Evolutionary conservation across 768 basidiomycete species (phyloP).

Genomic region (Russula ochroleuca): DNA sequence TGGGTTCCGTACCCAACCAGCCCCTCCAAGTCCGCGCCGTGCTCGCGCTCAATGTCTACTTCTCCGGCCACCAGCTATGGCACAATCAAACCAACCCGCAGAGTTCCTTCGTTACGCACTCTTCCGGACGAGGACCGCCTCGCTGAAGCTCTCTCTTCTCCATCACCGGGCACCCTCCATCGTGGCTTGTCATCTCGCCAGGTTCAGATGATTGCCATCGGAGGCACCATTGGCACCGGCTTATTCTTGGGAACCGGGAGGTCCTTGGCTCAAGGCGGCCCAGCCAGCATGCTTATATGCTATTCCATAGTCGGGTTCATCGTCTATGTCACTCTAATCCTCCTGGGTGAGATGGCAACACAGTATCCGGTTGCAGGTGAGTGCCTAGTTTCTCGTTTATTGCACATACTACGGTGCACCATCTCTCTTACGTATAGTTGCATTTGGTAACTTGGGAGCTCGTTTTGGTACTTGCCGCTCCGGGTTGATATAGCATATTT

Average conservation of each 20-base stretch:
- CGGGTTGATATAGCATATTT: no score
- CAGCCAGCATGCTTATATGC: constrained; percentile 82
- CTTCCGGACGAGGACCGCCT: background rate
- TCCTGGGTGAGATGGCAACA: constrained; percentile 86
- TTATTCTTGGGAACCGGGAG: constrained; percentile 64
- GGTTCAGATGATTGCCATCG: constrained; percentile 87
- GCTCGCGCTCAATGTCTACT: background rate
- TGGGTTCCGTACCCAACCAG: no score
- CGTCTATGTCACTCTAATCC: constrained; percentile 71
- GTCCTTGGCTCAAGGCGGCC: constrained; percentile 78
- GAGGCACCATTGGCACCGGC: constrained; percentile 60
- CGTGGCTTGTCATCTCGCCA: constrained; percentile 72
- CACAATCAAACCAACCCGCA: constrained; percentile 1
- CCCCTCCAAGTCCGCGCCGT: no score
- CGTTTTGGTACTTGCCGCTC: no score
- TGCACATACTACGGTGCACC: no score
- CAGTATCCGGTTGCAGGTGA: constrained; percentile 74
- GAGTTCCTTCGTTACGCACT: background rate
- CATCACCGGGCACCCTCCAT: constrained; percentile 49
- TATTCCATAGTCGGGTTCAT: constrained; percentile 71
- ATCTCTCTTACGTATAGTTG: background rate
- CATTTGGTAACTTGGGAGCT: no score
- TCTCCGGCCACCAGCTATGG: constrained; percentile 3
- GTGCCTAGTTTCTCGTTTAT: constrained; percentile 11
- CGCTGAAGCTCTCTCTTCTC: constrained; percentile 54